These are phyloP conservation scores for Cymbopogon citratus DNA, from an alignment of 176 grass and related monocot species.

Conservation along the genomic window DNA sequence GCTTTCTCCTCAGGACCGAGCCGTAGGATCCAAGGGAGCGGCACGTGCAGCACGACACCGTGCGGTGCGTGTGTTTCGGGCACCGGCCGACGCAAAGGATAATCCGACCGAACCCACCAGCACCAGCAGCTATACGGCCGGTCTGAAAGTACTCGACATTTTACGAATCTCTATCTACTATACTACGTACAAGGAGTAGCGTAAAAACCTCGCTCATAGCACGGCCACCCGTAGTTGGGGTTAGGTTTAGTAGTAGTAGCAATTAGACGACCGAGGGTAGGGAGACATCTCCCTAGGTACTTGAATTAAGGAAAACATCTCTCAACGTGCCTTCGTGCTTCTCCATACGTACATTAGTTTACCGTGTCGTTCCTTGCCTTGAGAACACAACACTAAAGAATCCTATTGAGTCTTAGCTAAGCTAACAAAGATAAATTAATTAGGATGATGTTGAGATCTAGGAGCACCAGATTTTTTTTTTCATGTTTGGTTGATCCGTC, in stretches of 20 bases:
- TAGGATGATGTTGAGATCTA: background rate
- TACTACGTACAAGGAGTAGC: background rate
- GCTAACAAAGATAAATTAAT: background rate
- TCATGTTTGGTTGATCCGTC: background rate
- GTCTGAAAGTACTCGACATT: background rate
- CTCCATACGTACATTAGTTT: conserved; percentile 22
- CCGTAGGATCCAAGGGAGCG: conserved; percentile 30
- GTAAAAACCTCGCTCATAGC: background rate
- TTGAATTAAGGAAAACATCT: conserved; percentile 14
- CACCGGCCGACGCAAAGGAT: background rate
- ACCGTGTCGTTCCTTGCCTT: conserved; percentile 1
- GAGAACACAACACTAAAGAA: background rate
- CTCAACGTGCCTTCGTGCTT: conserved; percentile 31
- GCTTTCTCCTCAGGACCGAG: background rate
- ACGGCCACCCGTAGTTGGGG: conserved; percentile 10
- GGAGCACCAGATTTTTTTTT: background rate
- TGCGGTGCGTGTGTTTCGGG: background rate
- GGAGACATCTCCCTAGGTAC: conserved; percentile 44
- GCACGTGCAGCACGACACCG: conserved; percentile 6
- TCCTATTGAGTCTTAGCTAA: background rate
- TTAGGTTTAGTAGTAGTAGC: background rate
- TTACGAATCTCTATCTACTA: background rate
- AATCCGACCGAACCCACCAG: background rate
- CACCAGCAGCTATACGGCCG: background rate
- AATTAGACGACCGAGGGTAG: background rate